Conservation (phyloP, 202 grass and related monocot species). For the Elaeis oleifera region DNA sequence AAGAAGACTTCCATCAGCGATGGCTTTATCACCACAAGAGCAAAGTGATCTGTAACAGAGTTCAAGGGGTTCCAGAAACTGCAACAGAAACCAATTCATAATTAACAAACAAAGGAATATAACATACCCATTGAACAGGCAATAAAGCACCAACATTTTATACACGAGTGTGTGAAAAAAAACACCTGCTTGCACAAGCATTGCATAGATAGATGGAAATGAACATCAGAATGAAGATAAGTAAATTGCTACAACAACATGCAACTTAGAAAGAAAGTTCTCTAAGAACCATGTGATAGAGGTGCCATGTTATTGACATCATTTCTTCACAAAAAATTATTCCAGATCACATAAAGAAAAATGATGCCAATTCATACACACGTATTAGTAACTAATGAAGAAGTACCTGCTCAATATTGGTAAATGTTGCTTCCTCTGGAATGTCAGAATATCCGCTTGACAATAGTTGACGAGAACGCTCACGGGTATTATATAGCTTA, state of each 20-base stretch:
- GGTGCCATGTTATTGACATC: too few species aligned
- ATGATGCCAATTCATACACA: too few species aligned
- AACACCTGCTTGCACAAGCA: too few species aligned
- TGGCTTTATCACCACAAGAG: constrained; percentile 79
- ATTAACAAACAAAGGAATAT: constrained; percentile 5
- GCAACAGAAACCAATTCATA: constrained; percentile 4
- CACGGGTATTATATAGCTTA: constrained; percentile 83
- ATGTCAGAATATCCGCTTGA: constrained; percentile 70
- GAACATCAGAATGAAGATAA: too few species aligned
- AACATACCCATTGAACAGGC: too few species aligned
- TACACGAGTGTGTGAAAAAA: neutral
- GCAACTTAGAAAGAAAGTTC: too few species aligned
- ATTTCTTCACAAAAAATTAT: too few species aligned
- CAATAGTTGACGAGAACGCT: constrained; percentile 73
- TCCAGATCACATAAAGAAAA: too few species aligned
- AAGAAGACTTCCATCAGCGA: constrained; percentile 95
- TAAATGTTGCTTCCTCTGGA: constrained; percentile 60
- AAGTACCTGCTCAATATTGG: constrained; percentile 60
- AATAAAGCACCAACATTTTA: neutral
- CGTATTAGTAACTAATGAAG: too few species aligned
- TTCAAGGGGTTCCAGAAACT: constrained; percentile 95
- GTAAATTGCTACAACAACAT: too few species aligned
- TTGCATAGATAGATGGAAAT: too few species aligned
- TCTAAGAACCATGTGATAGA: too few species aligned
- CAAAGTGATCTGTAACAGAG: constrained; percentile 91